Percentiles rank a stretch among this genome's conserved stretches.
Evolutionary conservation across 169 alveolate genomes (phyloP).

Genomic region (Babesia sp.): DNA sequence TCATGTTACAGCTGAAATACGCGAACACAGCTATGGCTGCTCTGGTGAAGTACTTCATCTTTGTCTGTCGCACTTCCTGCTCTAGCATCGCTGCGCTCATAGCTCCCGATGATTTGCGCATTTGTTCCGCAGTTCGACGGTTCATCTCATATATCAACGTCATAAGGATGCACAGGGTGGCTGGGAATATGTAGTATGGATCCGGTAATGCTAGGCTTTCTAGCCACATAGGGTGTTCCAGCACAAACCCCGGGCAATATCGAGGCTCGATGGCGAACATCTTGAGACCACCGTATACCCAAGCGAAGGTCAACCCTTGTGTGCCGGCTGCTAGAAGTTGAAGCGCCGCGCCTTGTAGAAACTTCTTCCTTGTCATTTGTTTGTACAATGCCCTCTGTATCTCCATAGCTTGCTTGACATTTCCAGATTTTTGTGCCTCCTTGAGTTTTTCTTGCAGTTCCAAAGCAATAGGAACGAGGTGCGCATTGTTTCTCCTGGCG

Average conservation of each 20-base stretch:
- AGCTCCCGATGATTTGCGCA: slow-evolving; percentile 16
- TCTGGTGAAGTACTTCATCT: slow-evolving; percentile 44
- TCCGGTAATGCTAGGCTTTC: slow-evolving; percentile 76
- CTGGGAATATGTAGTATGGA: slow-evolving; percentile 73
- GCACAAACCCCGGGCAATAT: slow-evolving; percentile 62
- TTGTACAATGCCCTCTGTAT: slow-evolving; percentile 61
- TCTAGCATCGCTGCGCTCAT: slow-evolving; percentile 17
- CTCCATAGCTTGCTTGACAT: slow-evolving; percentile 66
- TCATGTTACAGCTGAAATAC: slow-evolving; percentile 44
- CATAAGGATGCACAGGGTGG: slow-evolving; percentile 61
- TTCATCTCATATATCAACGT: slow-evolving; percentile 57
- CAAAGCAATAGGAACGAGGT: slow-evolving; percentile 62
- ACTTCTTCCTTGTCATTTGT: slow-evolving; percentile 62
- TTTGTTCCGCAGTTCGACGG: slow-evolving; percentile 3
- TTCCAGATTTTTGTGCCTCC: slow-evolving; percentile 29
- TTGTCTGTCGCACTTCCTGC: slow-evolving; percentile 29
- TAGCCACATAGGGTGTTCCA: slow-evolving; percentile 73
- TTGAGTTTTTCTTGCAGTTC: slow-evolving; percentile 67
- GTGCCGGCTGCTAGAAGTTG: slow-evolving; percentile 42
- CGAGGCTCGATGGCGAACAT: slow-evolving; percentile 71
- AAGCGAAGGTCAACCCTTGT: slow-evolving; percentile 70
- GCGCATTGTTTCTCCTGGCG: slow-evolving; percentile 71
- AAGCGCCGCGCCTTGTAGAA: slow-evolving; percentile 59
- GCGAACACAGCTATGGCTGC: slow-evolving; percentile 36
- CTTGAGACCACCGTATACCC: slow-evolving; percentile 73